These are phyloP conservation scores for Phytopythium vexans DNA, from an alignment of 352 stramenopile genomes.

Conservation along the genomic window DNA sequence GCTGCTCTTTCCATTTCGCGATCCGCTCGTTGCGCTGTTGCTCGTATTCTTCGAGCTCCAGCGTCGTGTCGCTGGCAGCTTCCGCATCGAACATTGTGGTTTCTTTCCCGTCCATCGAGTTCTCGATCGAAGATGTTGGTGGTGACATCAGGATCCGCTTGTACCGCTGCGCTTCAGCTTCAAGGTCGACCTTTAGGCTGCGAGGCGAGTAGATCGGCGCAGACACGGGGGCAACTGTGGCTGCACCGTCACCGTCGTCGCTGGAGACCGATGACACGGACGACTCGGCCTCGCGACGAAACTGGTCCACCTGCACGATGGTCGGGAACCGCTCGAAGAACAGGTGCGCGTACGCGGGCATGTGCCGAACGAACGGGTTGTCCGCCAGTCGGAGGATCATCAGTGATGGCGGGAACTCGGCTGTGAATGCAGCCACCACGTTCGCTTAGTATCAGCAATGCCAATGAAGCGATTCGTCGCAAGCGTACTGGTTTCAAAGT, in stretches of 20 bases:
- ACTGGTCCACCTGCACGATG: constrained; percentile 54
- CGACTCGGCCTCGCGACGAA: constrained; percentile 20
- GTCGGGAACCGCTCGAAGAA: constrained; percentile 66
- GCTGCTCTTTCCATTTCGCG: constrained; percentile 47
- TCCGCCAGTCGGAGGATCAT: constrained; percentile 44
- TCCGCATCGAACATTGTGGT: constrained; percentile 1
- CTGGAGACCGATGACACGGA: constrained; percentile 6
- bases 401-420: constrained; percentile 55
- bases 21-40: constrained; percentile 38
- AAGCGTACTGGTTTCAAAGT: constrained; percentile 50
- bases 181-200: constrained; percentile 30
- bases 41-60: constrained; percentile 38
- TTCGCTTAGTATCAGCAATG: too few species aligned
- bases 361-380: constrained; percentile 58
- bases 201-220: constrained; percentile 18
- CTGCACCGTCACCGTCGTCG: neutral
- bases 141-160: constrained; percentile 10
- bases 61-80: constrained; percentile 12
- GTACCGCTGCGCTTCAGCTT: constrained; percentile 30
- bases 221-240: neutral
- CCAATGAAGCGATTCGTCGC: neutral
- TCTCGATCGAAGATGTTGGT: neutral
- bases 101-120: neutral
- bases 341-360: constrained; percentile 49
- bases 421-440: neutral